phyloP scores from a whole-genome alignment of 352 stramenopile genomes.

The Discostella stelligera region DNA sequence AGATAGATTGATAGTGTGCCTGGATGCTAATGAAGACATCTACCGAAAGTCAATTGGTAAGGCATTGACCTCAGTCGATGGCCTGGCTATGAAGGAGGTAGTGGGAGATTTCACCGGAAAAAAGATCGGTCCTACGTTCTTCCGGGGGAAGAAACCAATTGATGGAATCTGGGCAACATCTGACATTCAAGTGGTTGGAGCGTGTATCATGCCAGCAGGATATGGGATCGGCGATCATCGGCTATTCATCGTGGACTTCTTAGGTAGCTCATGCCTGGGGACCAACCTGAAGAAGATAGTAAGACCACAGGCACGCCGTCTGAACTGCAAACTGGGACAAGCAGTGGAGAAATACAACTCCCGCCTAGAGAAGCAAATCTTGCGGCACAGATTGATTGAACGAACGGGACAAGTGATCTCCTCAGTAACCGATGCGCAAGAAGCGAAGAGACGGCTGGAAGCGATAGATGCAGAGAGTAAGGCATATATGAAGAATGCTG shows the following conservation, averaged over 20 bases:
- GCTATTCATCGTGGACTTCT: constrained; percentile 33
- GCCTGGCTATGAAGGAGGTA: constrained; percentile 14
- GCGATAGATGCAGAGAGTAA: constrained; percentile 9
- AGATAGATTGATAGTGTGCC: constrained; percentile 20
- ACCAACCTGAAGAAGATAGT: constrained; percentile 15
- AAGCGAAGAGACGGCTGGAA: background rate
- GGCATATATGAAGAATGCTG: constrained; percentile 23
- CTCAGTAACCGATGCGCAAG: no score
- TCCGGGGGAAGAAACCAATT: constrained; percentile 28
- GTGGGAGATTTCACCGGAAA: constrained; percentile 16
- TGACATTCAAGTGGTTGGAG: constrained; percentile 17
- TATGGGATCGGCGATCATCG: constrained; percentile 33
- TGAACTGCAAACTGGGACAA: constrained; percentile 8
- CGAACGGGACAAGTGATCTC: background rate
- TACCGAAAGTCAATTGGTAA: constrained; percentile 22
- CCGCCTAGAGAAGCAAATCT: background rate
- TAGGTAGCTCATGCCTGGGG: constrained; percentile 11
- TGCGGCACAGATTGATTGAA: constrained; percentile 12
- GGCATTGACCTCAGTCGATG: background rate
- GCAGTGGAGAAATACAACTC: constrained; percentile 12
- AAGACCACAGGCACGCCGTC: background rate
- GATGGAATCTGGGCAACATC: constrained; percentile 31
- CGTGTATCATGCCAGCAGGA: constrained; percentile 21
- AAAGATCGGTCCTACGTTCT: constrained; percentile 20
- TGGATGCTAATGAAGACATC: constrained; percentile 32